A percentile compares a stretch with the other conserved stretches of the same genome.
These are phyloP conservation scores for Ceriops tagal DNA, from an alignment of 345 rosid species.

Conservation along the genomic window DNA sequence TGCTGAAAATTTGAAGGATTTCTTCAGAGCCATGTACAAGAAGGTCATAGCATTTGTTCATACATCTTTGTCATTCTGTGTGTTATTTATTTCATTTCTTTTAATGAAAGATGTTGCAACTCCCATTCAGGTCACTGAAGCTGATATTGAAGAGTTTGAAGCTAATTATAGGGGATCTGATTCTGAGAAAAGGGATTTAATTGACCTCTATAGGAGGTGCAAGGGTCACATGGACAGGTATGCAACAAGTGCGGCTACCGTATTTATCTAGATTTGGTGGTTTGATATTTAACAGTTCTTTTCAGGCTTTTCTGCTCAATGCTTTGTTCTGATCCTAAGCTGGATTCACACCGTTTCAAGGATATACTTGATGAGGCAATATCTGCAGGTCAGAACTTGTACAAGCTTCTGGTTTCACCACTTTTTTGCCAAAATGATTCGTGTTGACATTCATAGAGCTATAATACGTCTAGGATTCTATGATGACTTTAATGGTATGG, in stretches of 20 bases:
- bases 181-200: slow-evolving; percentile 83
- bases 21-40: slow-evolving; percentile 65
- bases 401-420: background rate
- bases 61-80: background rate
- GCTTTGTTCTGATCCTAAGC: slow-evolving; percentile 87
- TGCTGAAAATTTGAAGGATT: slow-evolving; percentile 68
- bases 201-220: slow-evolving; percentile 55
- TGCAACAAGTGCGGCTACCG: slow-evolving; percentile 28
- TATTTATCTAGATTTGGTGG: background rate
- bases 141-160: slow-evolving; percentile 86
- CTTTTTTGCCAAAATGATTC: background rate
- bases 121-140: slow-evolving; percentile 48
- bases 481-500: slow-evolving; percentile 1
- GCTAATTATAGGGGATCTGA: slow-evolving; percentile 91
- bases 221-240: slow-evolving; percentile 89
- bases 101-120: slow-evolving; percentile 3
- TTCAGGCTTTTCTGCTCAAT: slow-evolving; percentile 72
- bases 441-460: too few species aligned
- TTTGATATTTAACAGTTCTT: background rate
- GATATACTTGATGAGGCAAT: slow-evolving; percentile 72
- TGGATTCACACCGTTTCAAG: slow-evolving; percentile 89
- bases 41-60: slow-evolving; percentile 41
- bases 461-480: background rate
- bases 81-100: background rate
- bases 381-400: slow-evolving; percentile 48